Evolutionary conservation across 2,329 filamentous ascomycete genomes (phyloP).

Genomic region (Calonectria fujianensis): DNA sequence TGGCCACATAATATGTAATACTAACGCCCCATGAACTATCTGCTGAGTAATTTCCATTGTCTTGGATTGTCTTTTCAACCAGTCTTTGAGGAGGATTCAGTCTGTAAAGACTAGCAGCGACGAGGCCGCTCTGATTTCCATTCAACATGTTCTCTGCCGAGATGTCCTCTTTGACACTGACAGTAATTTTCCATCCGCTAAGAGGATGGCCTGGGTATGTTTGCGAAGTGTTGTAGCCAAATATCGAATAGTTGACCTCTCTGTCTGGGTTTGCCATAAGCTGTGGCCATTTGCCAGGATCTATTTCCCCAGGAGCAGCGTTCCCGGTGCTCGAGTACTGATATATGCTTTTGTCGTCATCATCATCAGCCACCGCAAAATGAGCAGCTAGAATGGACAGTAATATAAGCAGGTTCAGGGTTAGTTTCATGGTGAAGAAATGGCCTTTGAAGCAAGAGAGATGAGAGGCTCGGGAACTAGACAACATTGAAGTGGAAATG

Average conservation of each 20-base stretch:
- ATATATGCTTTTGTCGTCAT: slow-evolving; percentile 1
- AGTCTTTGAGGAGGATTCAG: not conserved
- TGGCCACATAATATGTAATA: not conserved
- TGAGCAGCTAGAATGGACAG: not conserved
- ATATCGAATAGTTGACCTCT: not conserved
- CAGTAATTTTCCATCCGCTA: not conserved
- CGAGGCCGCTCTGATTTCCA: not conserved
- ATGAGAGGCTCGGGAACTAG: too few relatives aligned
- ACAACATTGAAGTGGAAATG: not conserved
- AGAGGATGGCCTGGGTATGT: not conserved
- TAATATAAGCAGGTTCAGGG: not conserved
- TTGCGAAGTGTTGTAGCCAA: slow-evolving; percentile 3
- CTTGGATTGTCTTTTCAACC: not conserved
- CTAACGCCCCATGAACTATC: not conserved
- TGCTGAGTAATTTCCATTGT: not conserved
- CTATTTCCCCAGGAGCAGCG: not conserved
- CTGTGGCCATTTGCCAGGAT: not conserved
- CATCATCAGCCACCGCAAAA: not conserved
- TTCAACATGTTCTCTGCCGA: not conserved
- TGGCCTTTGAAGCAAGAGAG: too few relatives aligned
- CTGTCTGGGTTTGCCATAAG: not conserved
- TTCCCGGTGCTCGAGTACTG: not conserved
- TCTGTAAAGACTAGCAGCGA: not conserved
- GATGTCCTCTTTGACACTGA: not conserved
- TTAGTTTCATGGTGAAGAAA: not conserved